Conservation (phyloP, 2,329 filamentous ascomycete species). For the Verticillium alfalfae region DNA sequence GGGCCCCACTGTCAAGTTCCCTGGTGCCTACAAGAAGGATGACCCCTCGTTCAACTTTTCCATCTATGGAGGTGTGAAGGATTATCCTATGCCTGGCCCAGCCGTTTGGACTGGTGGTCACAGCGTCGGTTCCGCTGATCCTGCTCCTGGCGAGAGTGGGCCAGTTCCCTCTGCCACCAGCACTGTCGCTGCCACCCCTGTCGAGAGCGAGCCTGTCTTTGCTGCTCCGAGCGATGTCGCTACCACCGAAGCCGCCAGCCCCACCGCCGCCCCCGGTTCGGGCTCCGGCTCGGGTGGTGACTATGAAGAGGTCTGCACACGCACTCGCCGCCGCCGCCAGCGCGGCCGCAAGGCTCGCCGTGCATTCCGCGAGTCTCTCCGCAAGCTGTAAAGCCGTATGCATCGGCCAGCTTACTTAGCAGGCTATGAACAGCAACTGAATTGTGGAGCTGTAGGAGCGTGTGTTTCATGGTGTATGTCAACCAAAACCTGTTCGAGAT, state of each 20-base stretch:
- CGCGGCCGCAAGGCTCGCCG: neutral
- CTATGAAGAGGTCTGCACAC: neutral
- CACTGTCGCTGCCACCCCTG: neutral
- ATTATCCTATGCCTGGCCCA: neutral
- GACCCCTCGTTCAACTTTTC: slow-evolving; percentile 10
- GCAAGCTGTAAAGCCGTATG: neutral
- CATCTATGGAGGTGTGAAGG: slow-evolving; percentile 5
- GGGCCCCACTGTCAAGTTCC: slow-evolving; percentile 13
- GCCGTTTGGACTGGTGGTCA: neutral
- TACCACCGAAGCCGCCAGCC: neutral
- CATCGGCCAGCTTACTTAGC: too few species aligned
- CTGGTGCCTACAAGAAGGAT: slow-evolving; percentile 14
- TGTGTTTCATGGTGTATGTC: too few species aligned
- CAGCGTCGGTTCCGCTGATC: neutral
- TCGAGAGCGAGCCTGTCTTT: neutral
- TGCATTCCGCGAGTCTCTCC: neutral
- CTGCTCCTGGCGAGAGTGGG: neutral
- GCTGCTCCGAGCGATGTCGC: neutral
- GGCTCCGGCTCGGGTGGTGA: neutral
- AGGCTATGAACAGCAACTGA: too few species aligned
- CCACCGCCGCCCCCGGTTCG: neutral
- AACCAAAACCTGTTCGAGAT: neutral
- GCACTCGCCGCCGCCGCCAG: neutral
- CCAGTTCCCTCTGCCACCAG: neutral
- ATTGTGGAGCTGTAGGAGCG: too few species aligned